These are phyloP conservation scores for Eucalyptus erythrocorys DNA, from an alignment of 345 rosid species.

Conservation along the genomic window DNA sequence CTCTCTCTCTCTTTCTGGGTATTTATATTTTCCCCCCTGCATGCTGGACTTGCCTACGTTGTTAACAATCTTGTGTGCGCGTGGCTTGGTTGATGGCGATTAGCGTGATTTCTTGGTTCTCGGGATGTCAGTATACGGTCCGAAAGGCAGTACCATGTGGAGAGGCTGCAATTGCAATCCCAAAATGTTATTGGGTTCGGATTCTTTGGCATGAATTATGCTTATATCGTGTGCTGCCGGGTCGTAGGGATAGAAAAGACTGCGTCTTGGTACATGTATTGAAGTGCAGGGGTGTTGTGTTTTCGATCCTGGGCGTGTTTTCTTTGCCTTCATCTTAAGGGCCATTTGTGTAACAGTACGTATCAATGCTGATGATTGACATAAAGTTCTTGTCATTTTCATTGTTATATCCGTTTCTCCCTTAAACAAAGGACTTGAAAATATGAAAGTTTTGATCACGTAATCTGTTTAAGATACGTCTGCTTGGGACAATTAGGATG, in stretches of 20 bases:
- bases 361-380: neutral
- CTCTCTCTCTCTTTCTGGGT: neutral
- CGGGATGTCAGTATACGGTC: neutral
- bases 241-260: neutral
- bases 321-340: neutral
- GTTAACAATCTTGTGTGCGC: neutral
- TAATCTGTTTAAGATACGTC: neutral
- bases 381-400: neutral
- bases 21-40: accelerated
- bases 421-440: neutral
- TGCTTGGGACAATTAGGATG: neutral
- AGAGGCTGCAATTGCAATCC: neutral
- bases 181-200: neutral
- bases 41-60: neutral
- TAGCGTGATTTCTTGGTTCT: neutral
- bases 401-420: neutral
- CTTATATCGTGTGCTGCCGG: neutral
- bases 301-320: neutral
- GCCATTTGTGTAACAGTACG: neutral
- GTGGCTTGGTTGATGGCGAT: neutral
- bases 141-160: neutral
- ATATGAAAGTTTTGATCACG: neutral
- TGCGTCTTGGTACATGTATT: neutral
- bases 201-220: neutral
- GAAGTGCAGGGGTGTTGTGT: neutral